These are phyloP conservation scores for Phaeomoniella chlamydospora DNA, from an alignment of 2,329 filamentous ascomycete genomes.

Conservation along the genomic window DNA sequence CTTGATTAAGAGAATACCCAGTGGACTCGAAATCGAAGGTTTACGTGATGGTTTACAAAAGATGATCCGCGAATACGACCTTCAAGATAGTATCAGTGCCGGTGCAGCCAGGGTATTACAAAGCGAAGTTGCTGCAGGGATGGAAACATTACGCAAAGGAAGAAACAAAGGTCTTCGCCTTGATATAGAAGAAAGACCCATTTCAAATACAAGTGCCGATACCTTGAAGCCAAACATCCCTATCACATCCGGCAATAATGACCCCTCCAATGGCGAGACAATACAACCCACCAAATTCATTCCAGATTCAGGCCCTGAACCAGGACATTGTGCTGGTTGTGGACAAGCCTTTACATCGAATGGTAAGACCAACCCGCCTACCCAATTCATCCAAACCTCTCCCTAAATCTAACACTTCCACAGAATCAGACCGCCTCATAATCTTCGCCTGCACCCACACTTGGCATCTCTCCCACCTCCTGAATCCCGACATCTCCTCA, in stretches of 20 bases:
- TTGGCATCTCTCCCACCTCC: slow-evolving; percentile 48
- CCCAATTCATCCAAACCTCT: slow-evolving; percentile 1
- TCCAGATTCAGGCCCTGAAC: background rate
- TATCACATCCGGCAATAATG: slow-evolving; percentile 1
- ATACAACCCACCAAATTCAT: background rate
- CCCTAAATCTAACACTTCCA: background rate
- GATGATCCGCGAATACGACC: slow-evolving; percentile 90
- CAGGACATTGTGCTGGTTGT: slow-evolving; percentile 9
- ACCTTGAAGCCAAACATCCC: background rate
- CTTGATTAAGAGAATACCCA: slow-evolving; percentile 78
- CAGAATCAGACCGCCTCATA: slow-evolving; percentile 42
- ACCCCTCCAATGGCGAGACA: slow-evolving; percentile 4
- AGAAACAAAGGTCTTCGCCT: slow-evolving; percentile 83
- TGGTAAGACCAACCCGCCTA: slow-evolving; percentile 4
- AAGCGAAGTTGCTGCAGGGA: slow-evolving; percentile 74
- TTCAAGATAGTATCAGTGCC: slow-evolving; percentile 82
- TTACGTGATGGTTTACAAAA: slow-evolving; percentile 75
- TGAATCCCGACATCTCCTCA: slow-evolving; percentile 19
- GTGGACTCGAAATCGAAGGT: slow-evolving; percentile 83
- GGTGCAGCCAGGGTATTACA: slow-evolving; percentile 77
- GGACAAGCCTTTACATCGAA: slow-evolving; percentile 5
- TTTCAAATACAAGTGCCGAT: background rate
- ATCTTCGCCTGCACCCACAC: slow-evolving; percentile 57
- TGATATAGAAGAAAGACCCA: slow-evolving; percentile 3
- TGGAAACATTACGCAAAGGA: slow-evolving; percentile 64